Evolutionary conservation across 2,329 filamentous ascomycete species (phyloP), one percentile per base, ranked within the genome.

Genomic region (Huntiella bhutanensis): DNA sequence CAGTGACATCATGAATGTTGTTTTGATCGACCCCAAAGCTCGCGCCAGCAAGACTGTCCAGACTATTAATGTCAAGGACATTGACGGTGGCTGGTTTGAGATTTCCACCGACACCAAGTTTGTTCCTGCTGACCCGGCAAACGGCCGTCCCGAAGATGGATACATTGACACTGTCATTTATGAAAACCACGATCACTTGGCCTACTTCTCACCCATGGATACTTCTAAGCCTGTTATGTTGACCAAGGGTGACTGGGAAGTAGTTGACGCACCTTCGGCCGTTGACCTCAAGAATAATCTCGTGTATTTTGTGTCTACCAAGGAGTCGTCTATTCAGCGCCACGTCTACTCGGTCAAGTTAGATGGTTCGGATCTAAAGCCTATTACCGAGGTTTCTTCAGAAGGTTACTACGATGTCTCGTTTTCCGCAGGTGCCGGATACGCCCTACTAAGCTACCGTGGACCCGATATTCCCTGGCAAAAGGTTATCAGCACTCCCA

Each of bases 21-120:
- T 93, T 5, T 68, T 96, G 4, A 77, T 96, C 47, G 84, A 98
- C 57, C 82, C 91, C 4, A 63, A 67, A 16, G 64, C 69, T 3
- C 78, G 85, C 41, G 77, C 73, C 15, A 87, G 84, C 28, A 82
- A 80, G 59, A 80, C 82, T 1, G 77, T 95, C 41, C 73, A 88
- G 52, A 80, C 77, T 15, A 73, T 83, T 42, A 77, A 98, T 59
- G 76, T 95, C 42, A 74, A 77, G 52, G 70, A 80, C 48, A 68
- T 95, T n/a, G 91, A 98, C 59, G 87, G 87, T 16, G 92, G 91
- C 33, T 98, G 91, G 91, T 88, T 95, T 55, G 91, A 98, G 62
- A 84, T 94, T 37, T 84, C 85, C 1, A 80, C 94, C 55, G 75
- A 80, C 37, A 94, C 87, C 3, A 77, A 68, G 11, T 96, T 81